Conservation (phyloP, 78 protist species). For the Dictyostelium discoideum region DNA sequence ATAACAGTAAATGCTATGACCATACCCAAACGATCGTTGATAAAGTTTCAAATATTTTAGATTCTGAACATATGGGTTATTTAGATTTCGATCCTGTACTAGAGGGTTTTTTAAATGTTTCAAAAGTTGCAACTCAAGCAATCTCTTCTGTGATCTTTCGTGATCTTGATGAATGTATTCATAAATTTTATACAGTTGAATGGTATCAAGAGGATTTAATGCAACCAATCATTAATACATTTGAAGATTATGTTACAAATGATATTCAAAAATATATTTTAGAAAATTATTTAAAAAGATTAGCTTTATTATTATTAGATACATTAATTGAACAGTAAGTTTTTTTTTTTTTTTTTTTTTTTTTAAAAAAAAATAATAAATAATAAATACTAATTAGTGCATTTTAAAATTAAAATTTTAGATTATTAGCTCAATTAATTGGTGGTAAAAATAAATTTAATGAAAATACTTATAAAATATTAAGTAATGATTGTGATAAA, state of each 20-base stretch:
- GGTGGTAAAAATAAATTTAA: conserved; percentile 59
- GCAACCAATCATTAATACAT: conserved; percentile 65
- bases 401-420: too few relatives aligned
- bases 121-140: conserved; percentile 48
- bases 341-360: too few relatives aligned
- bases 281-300: conserved; percentile 67
- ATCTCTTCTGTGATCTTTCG: conserved; percentile 28
- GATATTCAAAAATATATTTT: conserved; percentile 62
- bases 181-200: conserved; percentile 30
- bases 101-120: conserved; percentile 42
- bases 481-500: conserved; percentile 53
- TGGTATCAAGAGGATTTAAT: conserved; percentile 53
- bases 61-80: conserved; percentile 25
- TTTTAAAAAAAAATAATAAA: too few relatives aligned
- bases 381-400: too few relatives aligned
- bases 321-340: conserved; percentile 63
- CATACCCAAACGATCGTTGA: conserved; percentile 16
- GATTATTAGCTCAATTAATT: conserved; percentile 41
- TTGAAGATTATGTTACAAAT: conserved; percentile 51
- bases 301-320: conserved; percentile 56
- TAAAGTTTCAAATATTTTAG: conserved; percentile 59
- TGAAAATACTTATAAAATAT: conserved; percentile 10
- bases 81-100: conserved; percentile 64
- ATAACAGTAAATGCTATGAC: conserved; percentile 51
- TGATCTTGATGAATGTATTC: conserved; percentile 43